Evolutionary conservation across 2,329 filamentous ascomycete species (phyloP).

Genomic region (Venturia carpophila): DNA sequence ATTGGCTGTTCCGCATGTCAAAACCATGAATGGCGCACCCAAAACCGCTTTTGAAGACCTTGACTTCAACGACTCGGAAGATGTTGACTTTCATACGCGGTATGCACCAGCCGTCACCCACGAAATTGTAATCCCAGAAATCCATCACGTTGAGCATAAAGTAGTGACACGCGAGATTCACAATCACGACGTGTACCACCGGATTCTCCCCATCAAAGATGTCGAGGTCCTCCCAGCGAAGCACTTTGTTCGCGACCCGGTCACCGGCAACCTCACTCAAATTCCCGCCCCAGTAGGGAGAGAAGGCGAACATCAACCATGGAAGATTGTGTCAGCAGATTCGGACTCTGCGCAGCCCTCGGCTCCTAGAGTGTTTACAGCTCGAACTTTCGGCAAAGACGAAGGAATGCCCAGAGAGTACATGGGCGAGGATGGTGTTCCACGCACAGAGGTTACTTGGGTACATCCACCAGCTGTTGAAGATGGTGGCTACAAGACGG

Average conservation of each 20-base stretch:
- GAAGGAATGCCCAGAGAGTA: constrained; percentile 36
- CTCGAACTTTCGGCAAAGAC: constrained; percentile 30
- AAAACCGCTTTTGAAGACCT: constrained; percentile 1
- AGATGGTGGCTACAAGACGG: constrained; percentile 26
- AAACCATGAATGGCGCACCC: neutral
- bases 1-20: neutral
- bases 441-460: constrained; percentile 38
- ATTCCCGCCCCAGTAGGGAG: constrained; percentile 36
- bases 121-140: constrained; percentile 38
- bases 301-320: constrained; percentile 20
- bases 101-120: constrained; percentile 44
- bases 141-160: constrained; percentile 42
- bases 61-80: constrained; percentile 14
- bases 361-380: constrained; percentile 27
- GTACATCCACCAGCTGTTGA: constrained; percentile 39
- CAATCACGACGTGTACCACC: constrained; percentile 45
- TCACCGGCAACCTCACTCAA: constrained; percentile 34
- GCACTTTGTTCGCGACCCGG: constrained; percentile 39
- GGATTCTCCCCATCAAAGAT: constrained; percentile 46
- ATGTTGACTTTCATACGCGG: constrained; percentile 32
- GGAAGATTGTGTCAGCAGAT: constrained; percentile 29
- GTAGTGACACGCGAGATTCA: constrained; percentile 47
- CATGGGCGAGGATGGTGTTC: constrained; percentile 34
- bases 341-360: constrained; percentile 18
- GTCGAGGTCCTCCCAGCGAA: constrained; percentile 46